Conservation (phyloP, 768 basidiomycete species). For the Royoungia palumana region DNA sequence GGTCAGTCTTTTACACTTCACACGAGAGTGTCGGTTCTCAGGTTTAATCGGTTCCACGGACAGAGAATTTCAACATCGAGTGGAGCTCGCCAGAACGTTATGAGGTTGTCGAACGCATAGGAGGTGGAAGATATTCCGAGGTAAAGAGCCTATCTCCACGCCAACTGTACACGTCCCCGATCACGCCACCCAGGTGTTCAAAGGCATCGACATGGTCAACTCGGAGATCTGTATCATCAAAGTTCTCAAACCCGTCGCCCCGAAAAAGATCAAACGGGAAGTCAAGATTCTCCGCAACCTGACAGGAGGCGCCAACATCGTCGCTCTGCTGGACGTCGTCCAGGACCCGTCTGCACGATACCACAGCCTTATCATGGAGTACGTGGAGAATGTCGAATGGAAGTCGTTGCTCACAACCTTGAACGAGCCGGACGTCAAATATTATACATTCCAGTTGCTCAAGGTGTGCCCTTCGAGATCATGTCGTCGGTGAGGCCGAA, state of each 20-base stretch:
- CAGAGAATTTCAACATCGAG: conserved; percentile 56
- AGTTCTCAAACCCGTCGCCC: conserved; percentile 66
- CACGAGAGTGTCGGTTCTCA: neutral
- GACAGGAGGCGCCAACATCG: conserved; percentile 67
- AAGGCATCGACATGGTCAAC: conserved; percentile 54
- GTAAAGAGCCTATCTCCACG: conserved; percentile 26
- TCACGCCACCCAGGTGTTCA: conserved; percentile 45
- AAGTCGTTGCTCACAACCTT: conserved; percentile 54
- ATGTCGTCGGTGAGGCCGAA: neutral
- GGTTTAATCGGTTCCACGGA: neutral
- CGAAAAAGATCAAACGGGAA: conserved; percentile 70
- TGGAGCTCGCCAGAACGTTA: conserved; percentile 69
- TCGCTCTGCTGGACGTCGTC: conserved; percentile 64
- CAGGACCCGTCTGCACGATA: conserved; percentile 59
- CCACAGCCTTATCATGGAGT: conserved; percentile 66
- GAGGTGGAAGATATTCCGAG: conserved; percentile 66
- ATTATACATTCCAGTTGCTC: conserved; percentile 64
- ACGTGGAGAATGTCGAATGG: conserved; percentile 68
- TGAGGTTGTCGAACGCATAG: conserved; percentile 60
- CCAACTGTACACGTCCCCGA: neutral
- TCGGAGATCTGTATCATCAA: conserved; percentile 61
- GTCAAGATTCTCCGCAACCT: conserved; percentile 71
- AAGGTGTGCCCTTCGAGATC: conserved; percentile 34
- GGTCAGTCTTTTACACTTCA: conserved; percentile 35
- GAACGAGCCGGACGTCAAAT: conserved; percentile 63